Evolutionary conservation across 805 yeast genomes (phyloP).

Genomic region (Candida golubevii): DNA sequence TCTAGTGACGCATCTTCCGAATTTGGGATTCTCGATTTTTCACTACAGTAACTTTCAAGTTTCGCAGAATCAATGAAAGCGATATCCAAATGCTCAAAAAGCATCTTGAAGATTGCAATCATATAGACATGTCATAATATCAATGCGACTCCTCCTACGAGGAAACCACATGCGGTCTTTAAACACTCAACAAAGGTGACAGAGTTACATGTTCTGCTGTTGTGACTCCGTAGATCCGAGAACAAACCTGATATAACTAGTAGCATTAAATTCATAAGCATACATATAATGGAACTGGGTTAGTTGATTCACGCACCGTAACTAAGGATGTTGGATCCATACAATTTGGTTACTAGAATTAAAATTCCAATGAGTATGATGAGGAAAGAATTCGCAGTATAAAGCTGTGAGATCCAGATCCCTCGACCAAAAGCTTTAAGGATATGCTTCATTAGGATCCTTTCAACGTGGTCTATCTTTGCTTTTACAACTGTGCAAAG

Average conservation of each 20-base stretch:
- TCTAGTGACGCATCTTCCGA: too few relatives aligned
- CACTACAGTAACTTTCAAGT: too few relatives aligned
- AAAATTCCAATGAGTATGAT: slow-evolving; percentile 48
- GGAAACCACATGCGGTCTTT: slow-evolving; percentile 69
- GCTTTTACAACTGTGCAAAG: too few relatives aligned
- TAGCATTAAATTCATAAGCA: slow-evolving; percentile 53
- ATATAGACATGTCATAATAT: slow-evolving; percentile 43
- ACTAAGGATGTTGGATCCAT: slow-evolving; percentile 47
- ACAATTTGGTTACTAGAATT: slow-evolving; percentile 42
- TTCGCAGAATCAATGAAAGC: too few relatives aligned
- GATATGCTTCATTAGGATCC: too few relatives aligned
- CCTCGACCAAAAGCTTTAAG: slow-evolving; percentile 15
- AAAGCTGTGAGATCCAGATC: slow-evolving; percentile 26
- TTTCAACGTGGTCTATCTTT: too few relatives aligned
- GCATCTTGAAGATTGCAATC: slow-evolving; percentile 27
- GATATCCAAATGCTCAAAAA: slow-evolving; percentile 4
- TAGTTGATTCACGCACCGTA: slow-evolving; percentile 46
- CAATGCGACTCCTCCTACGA: slow-evolving; percentile 53
- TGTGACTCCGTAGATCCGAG: slow-evolving; percentile 1
- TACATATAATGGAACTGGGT: slow-evolving; percentile 69
- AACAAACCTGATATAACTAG: slow-evolving; percentile 35
- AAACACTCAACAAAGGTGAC: slow-evolving; percentile 65
- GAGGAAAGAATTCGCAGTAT: slow-evolving; percentile 37
- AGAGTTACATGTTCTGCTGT: slow-evolving; percentile 30
- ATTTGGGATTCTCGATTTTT: too few relatives aligned